Conservation (phyloP, 805 yeast genomes). For the Lipomyces orientalis region DNA sequence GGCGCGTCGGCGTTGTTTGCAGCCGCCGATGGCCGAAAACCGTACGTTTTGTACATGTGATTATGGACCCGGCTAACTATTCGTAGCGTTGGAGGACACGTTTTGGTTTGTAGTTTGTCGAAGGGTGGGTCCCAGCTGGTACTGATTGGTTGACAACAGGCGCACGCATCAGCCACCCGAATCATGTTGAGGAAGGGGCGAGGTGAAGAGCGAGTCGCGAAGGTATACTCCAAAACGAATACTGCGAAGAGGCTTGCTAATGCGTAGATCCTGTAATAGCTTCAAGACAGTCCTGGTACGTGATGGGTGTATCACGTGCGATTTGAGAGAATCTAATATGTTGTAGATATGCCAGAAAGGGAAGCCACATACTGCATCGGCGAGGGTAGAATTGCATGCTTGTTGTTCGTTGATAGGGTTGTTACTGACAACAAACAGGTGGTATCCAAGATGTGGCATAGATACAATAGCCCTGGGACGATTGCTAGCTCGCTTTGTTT, state of each 20-base stretch:
- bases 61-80: conserved; percentile 12
- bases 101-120: conserved; percentile 52
- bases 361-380: conserved; percentile 77
- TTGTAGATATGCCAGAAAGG: conserved; percentile 70
- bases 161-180: conserved; percentile 72
- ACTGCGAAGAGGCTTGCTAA: not conserved
- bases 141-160: conserved; percentile 15
- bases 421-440: conserved; percentile 19
- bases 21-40: conserved; percentile 81
- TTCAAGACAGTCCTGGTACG: conserved; percentile 68
- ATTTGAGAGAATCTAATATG: not conserved
- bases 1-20: conserved; percentile 82
- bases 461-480: not conserved
- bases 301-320: not conserved
- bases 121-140: not conserved
- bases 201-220: conserved; percentile 80
- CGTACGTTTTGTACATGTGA: conserved; percentile 46
- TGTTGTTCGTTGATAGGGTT: not conserved
- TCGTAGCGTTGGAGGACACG: conserved; percentile 72
- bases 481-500: conserved; percentile 10
- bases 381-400: conserved; percentile 50
- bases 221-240: conserved; percentile 42
- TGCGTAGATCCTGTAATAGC: conserved; percentile 34
- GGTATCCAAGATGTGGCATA: conserved; percentile 35
- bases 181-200: conserved; percentile 75